phyloP scores from a whole-genome alignment of 805 yeast species.

The Grigorovia humatica region DNA sequence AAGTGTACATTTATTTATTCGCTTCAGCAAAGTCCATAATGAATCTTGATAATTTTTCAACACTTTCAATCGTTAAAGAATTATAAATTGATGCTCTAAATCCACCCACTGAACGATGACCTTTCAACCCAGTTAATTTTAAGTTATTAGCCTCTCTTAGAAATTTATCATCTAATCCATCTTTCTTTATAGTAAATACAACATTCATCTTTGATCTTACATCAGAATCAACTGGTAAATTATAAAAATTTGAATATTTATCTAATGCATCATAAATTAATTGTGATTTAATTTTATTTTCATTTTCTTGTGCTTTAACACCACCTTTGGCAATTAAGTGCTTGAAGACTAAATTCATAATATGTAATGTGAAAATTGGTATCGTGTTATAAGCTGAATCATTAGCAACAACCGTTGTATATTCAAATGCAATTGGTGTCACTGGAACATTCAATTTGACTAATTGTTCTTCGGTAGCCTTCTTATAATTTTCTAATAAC shows the following conservation, averaged over 20 bases:
- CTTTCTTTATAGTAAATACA: constrained; percentile 67
- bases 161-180: constrained; percentile 59
- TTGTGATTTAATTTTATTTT: constrained; percentile 52
- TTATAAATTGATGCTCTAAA: constrained; percentile 89
- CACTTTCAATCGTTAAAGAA: constrained; percentile 62
- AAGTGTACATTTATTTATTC: constrained; percentile 8
- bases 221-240: constrained; percentile 50
- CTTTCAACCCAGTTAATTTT: constrained; percentile 72
- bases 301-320: constrained; percentile 44
- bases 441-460: constrained; percentile 55
- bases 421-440: constrained; percentile 82
- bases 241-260: constrained; percentile 51
- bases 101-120: constrained; percentile 96
- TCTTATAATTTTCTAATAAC: constrained; percentile 42
- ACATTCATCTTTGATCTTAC: constrained; percentile 86
- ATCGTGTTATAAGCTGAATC: constrained; percentile 93
- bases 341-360: constrained; percentile 68
- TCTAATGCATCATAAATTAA: constrained; percentile 58
- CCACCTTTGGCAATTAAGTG: constrained; percentile 65
- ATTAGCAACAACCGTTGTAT: constrained; percentile 75
- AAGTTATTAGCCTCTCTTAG: constrained; percentile 51
- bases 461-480: constrained; percentile 54
- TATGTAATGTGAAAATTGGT: constrained; percentile 85
- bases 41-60: constrained; percentile 45
- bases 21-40: constrained; percentile 49